These are phyloP conservation scores for Triangularia verruculosa DNA, from an alignment of 2,329 filamentous ascomycete species.

Conservation along the genomic window DNA sequence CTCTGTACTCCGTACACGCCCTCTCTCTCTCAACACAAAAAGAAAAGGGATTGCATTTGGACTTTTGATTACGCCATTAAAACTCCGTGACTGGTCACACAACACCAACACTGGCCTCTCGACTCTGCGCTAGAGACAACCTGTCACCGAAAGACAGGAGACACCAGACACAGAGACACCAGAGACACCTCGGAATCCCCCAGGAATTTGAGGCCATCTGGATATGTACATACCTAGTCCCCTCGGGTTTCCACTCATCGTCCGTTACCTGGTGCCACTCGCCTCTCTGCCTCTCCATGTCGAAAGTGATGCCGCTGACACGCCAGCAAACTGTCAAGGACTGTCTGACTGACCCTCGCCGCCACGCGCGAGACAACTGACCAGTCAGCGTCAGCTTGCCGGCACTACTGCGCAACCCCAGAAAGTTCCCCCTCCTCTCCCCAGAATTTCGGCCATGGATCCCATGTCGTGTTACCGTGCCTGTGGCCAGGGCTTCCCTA, in stretches of 20 bases:
- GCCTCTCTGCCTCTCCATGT: neutral
- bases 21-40: slow-evolving; percentile 10
- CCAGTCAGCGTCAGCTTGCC: slow-evolving; percentile 4
- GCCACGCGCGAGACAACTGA: neutral
- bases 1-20: neutral
- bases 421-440: slow-evolving; percentile 1
- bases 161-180: no score
- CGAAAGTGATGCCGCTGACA: neutral
- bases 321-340: no score
- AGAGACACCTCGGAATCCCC: no score
- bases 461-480: slow-evolving; percentile 21
- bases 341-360: neutral
- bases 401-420: slow-evolving; percentile 8
- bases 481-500: slow-evolving; percentile 15
- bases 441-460: slow-evolving; percentile 14
- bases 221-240: no score
- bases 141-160: neutral
- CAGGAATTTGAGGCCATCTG: no score
- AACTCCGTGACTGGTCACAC: slow-evolving; percentile 21
- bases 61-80: slow-evolving; percentile 25
- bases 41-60: slow-evolving; percentile 20
- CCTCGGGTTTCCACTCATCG: neutral
- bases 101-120: neutral
- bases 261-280: neutral
- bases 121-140: neutral